A percentile compares a stretch with the other conserved stretches of the same genome.
phyloP scores from a whole-genome alignment of 2,329 filamentous ascomycete genomes.

The Fusarium acutatum region DNA sequence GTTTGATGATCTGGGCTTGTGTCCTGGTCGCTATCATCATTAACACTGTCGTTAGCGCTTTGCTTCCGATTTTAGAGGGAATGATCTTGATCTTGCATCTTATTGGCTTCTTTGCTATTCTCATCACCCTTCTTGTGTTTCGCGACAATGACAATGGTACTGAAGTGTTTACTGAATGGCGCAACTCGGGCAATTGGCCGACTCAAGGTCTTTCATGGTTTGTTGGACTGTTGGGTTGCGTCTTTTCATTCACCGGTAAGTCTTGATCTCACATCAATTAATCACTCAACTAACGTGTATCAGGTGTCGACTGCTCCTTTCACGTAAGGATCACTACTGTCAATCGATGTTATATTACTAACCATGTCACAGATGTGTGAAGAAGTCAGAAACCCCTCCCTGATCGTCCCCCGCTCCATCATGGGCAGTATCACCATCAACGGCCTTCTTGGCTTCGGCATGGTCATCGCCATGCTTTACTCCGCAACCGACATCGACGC shows the following conservation, averaged over 20 bases:
- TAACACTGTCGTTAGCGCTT: conserved; percentile 45
- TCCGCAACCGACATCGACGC: conserved; percentile 33
- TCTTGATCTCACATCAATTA: fast-evolving
- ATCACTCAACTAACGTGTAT: not conserved
- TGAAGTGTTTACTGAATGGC: conserved; percentile 44
- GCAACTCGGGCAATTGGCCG: conserved; percentile 34
- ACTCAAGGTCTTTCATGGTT: conserved; percentile 37
- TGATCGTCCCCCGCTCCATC: conserved; percentile 34
- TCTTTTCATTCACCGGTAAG: conserved; percentile 38
- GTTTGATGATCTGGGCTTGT: conserved; percentile 49
- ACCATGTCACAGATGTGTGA: conserved; percentile 28
- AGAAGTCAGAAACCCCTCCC: conserved; percentile 33
- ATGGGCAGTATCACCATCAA: conserved; percentile 36
- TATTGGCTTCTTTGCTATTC: conserved; percentile 55
- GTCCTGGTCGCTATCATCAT: conserved; percentile 52
- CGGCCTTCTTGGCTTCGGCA: conserved; percentile 30
- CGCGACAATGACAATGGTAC: conserved; percentile 41
- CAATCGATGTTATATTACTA: not conserved
- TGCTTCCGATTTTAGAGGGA: conserved; percentile 51
- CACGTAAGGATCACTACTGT: not conserved
- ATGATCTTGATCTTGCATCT: conserved; percentile 53
- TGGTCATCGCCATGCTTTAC: conserved; percentile 40
- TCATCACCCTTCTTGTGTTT: conserved; percentile 46
- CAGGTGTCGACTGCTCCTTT: conserved; percentile 38
- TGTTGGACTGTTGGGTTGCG: conserved; percentile 34